Percentiles rank a stretch among this genome's conserved stretches.
Evolutionary conservation across 352 stramenopile genomes (phyloP).

Genomic region (Globisporangium parvum): DNA sequence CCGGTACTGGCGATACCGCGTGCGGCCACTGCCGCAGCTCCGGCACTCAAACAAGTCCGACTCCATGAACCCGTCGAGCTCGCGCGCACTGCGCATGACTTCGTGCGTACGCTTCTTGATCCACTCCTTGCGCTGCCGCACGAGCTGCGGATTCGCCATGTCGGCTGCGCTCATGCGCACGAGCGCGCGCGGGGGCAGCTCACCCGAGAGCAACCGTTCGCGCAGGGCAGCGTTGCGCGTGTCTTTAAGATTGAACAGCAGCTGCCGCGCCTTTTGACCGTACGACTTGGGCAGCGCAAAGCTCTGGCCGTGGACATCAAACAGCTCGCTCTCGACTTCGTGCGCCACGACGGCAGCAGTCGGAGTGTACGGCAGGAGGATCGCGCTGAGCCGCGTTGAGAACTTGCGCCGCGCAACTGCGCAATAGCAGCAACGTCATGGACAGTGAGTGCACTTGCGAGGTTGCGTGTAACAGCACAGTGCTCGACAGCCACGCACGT

Average conservation of each 20-base stretch:
- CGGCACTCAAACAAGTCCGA: slow-evolving; percentile 80
- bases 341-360: slow-evolving; percentile 39
- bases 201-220: slow-evolving; percentile 56
- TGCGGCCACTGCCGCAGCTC: slow-evolving; percentile 65
- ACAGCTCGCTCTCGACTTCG: slow-evolving; percentile 56
- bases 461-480: no score
- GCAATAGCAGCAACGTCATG: no score
- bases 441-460: no score
- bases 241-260: slow-evolving; percentile 84
- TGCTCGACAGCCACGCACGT: no score
- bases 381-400: slow-evolving; percentile 38
- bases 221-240: slow-evolving; percentile 56
- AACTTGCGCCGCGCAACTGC: slow-evolving; percentile 62
- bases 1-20: slow-evolving; percentile 74
- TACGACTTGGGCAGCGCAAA: slow-evolving; percentile 73
- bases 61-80: slow-evolving; percentile 65
- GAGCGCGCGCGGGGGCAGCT: slow-evolving; percentile 40
- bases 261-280: slow-evolving; percentile 67
- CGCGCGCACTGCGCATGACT: slow-evolving; percentile 66
- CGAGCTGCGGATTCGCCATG: slow-evolving; percentile 85
- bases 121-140: slow-evolving; percentile 75
- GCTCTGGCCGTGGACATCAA: slow-evolving; percentile 51
- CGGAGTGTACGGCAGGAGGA: slow-evolving; percentile 41
- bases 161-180: slow-evolving; percentile 74
- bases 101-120: slow-evolving; percentile 82